Base-by-base conservation (phyloP, 306 rosid species). In the Rosa rugosa region DNA sequence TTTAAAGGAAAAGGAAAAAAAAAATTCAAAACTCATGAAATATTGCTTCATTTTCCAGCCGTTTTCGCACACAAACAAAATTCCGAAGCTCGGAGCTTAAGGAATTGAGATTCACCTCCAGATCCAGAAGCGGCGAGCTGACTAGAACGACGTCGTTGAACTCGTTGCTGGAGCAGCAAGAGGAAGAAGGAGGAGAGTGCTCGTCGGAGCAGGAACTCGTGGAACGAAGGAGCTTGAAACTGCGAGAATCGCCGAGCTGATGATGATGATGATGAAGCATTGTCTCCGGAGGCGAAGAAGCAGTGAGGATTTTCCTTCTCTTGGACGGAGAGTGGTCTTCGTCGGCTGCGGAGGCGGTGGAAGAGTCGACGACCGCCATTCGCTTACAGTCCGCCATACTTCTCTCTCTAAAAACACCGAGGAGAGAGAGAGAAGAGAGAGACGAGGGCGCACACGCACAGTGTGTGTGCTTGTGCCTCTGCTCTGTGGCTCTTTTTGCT, bases 311-410 rank as follows among this genome's bases (percentile, higher is more conserved):
- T 80, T 85, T 92, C 77, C 86, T 86, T 75, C 84, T 89, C 84
- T 92, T 94, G 7, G 93, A 84, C 71, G 80, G 71, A 18, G 69
- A 64, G 5, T 64, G 11, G 5, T 66, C 44, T 69, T 34, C 71
- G 44, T 16, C 18, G 25, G 79, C 73, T 54, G 82, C 68, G 46
- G 68, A n/a, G 50, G 60, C 69, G 36, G 36, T 31, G 12, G 87
- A 77, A 73, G 81, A 66, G 50, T 86, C 88, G 62, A 80, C 82
- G 17, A 75, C 80, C 4, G 74, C 56, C 69, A 80, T 64, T 75
- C 97, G 88, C 84, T 89, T 89, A 49, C 74, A 72, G 13, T 84
- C 90, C 5, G 82, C 72, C 93, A 87, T 87, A 31, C 63, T 77
- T 47, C 64, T 20, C 73, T 66, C 11, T 42, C 17, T 23, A 38